Evolutionary conservation across 257 asterid genomes (phyloP).

Genomic region (Solanum virginianum): DNA sequence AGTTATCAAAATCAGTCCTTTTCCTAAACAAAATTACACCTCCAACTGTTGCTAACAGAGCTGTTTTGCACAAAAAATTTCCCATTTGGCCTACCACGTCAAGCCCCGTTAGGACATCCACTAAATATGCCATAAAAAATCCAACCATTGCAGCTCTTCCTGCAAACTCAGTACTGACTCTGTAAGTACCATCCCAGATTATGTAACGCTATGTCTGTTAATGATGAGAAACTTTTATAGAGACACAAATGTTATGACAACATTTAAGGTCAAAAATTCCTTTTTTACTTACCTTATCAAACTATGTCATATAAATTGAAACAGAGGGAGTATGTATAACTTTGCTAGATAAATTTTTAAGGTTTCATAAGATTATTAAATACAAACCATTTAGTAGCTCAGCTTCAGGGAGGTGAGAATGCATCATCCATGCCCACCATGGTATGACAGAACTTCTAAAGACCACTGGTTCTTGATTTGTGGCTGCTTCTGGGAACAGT

Average conservation of each 20-base stretch:
- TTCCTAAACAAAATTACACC: conserved; percentile 34
- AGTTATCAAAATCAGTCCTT: conserved; percentile 27
- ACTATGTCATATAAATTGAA: neutral
- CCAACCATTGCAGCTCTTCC: conserved; percentile 80
- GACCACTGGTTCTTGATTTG: conserved; percentile 43
- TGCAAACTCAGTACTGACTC: neutral
- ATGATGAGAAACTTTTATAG: neutral
- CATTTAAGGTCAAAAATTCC: neutral
- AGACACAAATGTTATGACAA: neutral
- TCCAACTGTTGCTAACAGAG: conserved; percentile 25
- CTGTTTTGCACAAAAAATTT: conserved; percentile 45
- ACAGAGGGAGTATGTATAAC: neutral
- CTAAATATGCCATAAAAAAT: conserved; percentile 45
- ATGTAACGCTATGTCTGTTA: neutral
- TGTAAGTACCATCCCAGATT: neutral
- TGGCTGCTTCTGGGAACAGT: conserved; percentile 47
- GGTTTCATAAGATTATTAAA: neutral
- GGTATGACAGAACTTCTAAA: conserved; percentile 59
- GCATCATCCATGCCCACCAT: conserved; percentile 69
- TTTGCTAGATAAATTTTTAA: neutral
- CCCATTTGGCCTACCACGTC: conserved; percentile 55
- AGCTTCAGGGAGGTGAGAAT: conserved; percentile 61
- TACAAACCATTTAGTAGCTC: conserved; percentile 47
- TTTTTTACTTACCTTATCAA: neutral
- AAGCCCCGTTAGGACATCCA: conserved; percentile 54